Evolutionary conservation across 495 filamentous ascomycete species (phyloP), one percentile per base, ranked within the genome.

Genomic region (Hypoxylon intermedium): DNA sequence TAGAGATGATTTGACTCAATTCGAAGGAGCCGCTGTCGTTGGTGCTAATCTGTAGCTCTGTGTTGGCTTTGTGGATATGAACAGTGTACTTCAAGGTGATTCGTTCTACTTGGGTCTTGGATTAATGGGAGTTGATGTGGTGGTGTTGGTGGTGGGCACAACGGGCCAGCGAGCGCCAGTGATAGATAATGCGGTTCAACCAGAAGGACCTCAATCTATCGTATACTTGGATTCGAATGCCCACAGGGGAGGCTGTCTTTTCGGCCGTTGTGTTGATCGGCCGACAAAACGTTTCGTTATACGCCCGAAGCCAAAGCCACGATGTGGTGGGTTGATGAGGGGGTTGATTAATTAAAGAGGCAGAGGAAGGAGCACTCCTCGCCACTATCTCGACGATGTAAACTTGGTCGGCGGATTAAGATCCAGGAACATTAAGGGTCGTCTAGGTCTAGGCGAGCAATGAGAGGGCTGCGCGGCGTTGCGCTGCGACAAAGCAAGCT

Each of bases 61-160:
- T 30, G 30, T 28, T 46, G 21, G 46, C 26, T 3, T 42, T 33
- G 37, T 23, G 13, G 6, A 44, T 46, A 55, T 21, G 5, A 45
- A 30, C 58, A 11, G 38, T 20, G 18, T 45, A 44, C 30, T 45
- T 54, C 18, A 28, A 12, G n/a, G 20, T 43, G 50, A 36, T 45
- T 59, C 23, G 38, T 40, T 58, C 37, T 9, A 9, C 9, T n/a
- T 33, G 37, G 18, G 16, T 12, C 24, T 61, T 19, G n/a, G 16
- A 54, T 47, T 12, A 13, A 53, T 65, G 46, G 52, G 42, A 18
- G 24, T 62, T 44, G 57, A 64, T n/a, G n/a, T n/a, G n/a, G n/a
- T n/a, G n/a, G n/a, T n/a, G n/a, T n/a, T n/a, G n/a, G n/a, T n/a
- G 46, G 57, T 56, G 40, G 53, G 53, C 64, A 67, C 60, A 58